Evolutionary conservation across 139 green algal species (phyloP), one percentile per base, ranked within the genome.

Genomic region (Micractinium sp.): DNA sequence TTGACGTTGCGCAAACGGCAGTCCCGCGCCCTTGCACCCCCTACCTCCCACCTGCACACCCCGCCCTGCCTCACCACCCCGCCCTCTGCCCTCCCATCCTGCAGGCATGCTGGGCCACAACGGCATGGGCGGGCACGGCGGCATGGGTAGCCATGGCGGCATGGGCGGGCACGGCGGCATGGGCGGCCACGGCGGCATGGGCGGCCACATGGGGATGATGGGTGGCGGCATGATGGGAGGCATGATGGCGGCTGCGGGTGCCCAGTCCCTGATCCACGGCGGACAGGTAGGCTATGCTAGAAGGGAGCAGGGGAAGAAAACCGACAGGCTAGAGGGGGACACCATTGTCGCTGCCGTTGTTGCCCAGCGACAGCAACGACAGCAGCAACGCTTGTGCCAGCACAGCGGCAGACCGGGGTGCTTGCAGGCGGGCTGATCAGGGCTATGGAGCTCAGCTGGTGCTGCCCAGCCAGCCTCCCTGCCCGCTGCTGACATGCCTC

Each of bases 201-300:
- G 38, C 22, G 22, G 31, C 35, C 66, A 66, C 66, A 66, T 80
- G 66, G 23, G 66, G 29, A 87, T 87, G 83, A 47, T 86, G 82
- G 82, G 60, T 29, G 41, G 61, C 66, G 38, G 63, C 38, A 86
- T 86, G 81, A 41, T 76, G 81, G 35, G 81, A 67, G 81, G 81
- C 56, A 86, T 86, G 56, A 90, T 90, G 86, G 63, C 86, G 3
- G 86, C 36, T 16, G 63, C 61, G 1, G 78, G 75, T 16, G 61
- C 86, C 5, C 86, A 90, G 86, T 33, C 86, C 1, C 29, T 90
- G 22, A 86, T 90, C 18, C 86, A 90, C 31, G 86, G 86, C 77
- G 74, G 69, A 25, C 36, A 29, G 38, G 69, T 36, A 15, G 33
- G 81, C 56, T 5, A 14, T 14, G 31, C 29, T 14, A 5, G 18